Percentiles rank a stretch among this genome's conserved stretches.
Evolutionary conservation across 2,329 filamentous ascomycete species (phyloP).

Genomic region (Paecilomyces variotii): DNA sequence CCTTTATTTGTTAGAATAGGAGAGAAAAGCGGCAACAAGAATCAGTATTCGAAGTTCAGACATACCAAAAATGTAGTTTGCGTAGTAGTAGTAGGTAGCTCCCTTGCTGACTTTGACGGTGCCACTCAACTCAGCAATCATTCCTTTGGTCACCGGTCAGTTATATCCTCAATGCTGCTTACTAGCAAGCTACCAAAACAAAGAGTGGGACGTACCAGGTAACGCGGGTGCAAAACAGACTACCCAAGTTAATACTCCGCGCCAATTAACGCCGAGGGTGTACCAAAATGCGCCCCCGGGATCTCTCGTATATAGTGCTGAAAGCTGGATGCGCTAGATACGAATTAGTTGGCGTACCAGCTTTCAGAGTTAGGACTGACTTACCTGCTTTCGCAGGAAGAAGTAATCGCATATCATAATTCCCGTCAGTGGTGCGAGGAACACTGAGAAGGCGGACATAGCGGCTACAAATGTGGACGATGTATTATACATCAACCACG

Average conservation of each 20-base stretch:
- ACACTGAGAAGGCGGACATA: constrained; percentile 30
- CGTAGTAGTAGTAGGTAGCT: background rate
- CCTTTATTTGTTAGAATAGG: background rate
- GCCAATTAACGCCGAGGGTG: background rate
- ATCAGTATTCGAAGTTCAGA: background rate
- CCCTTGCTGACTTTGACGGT: background rate
- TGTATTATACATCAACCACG: constrained; percentile 17
- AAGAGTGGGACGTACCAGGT: background rate
- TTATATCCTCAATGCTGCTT: background rate
- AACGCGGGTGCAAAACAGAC: background rate
- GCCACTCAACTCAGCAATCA: background rate
- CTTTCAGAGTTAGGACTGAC: background rate
- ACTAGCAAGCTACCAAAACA: background rate
- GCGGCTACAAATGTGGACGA: constrained; percentile 15
- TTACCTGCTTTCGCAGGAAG: background rate
- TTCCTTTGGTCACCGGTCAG: background rate
- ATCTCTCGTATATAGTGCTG: background rate
- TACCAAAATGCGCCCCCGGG: background rate
- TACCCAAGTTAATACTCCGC: background rate
- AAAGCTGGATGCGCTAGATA: background rate
- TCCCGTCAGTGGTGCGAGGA: constrained; percentile 40
- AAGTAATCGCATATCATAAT: constrained; percentile 42
- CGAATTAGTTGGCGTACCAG: background rate
- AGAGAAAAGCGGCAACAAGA: background rate
- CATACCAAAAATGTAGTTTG: background rate